Percentiles rank a stretch among this genome's conserved stretches.
Conservation (phyloP, 164 flowering plant genomes). For the Pachysandra terminalis region DNA sequence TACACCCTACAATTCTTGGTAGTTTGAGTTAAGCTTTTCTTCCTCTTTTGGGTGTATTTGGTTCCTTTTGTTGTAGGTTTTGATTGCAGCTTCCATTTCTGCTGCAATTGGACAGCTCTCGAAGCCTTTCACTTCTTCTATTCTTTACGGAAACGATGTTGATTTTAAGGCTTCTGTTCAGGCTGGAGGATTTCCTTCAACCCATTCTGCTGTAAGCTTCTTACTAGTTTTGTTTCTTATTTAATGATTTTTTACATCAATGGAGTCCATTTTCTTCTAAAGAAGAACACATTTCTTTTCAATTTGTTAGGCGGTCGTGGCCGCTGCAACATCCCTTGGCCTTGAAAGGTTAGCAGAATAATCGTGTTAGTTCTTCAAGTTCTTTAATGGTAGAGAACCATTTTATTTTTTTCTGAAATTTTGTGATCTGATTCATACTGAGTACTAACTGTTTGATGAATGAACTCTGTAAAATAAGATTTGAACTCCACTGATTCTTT, state of each 20-base stretch:
- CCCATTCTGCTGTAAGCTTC: constrained; percentile 81
- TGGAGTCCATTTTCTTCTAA: no score
- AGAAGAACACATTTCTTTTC: no score
- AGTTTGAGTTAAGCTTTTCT: not conserved
- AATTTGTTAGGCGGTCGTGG: constrained; percentile 77
- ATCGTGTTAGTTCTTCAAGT: no score
- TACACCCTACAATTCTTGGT: not conserved
- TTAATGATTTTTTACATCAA: no score
- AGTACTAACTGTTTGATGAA: no score
- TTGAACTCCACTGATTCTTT: not conserved
- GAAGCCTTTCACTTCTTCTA: constrained; percentile 67
- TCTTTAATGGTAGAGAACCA: not conserved
- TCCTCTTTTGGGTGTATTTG: no score
- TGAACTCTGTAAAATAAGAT: no score
- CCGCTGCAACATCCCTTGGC: constrained; percentile 69
- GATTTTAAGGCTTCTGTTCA: constrained; percentile 43
- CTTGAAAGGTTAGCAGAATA: constrained; percentile 67
- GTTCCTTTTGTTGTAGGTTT: constrained; percentile 32
- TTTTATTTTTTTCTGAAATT: not conserved
- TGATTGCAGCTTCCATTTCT: constrained; percentile 61
- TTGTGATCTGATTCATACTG: not conserved
- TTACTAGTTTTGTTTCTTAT: no score
- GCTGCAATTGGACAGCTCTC: constrained; percentile 72
- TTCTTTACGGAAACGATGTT: constrained; percentile 48
- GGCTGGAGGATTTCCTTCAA: constrained; percentile 90